phyloP scores from a whole-genome alignment of 139 green algal genomes.

The Asterochloris sp. region DNA sequence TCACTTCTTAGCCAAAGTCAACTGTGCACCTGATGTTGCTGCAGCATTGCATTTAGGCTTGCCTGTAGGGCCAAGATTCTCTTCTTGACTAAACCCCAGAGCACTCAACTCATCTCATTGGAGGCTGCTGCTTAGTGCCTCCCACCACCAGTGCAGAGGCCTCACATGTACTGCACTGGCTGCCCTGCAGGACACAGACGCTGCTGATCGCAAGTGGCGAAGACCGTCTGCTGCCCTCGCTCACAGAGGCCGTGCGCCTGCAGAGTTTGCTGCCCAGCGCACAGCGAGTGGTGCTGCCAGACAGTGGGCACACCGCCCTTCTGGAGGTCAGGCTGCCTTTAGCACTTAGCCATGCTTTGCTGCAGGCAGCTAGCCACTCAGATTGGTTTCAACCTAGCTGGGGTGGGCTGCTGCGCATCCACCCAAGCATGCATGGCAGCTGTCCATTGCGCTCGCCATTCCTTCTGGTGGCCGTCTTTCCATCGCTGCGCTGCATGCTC shows the following conservation, averaged over 20 bases:
- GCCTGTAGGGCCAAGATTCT: no score
- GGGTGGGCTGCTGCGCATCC: not conserved
- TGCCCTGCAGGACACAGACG: constrained; percentile 17
- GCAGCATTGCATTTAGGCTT: no score
- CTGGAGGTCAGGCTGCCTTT: constrained; percentile 36
- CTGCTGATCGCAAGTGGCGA: constrained; percentile 43
- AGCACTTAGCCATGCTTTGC: not conserved
- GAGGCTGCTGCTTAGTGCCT: not conserved
- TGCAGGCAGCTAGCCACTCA: not conserved
- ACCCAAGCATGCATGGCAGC: no score
- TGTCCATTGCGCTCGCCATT: no score
- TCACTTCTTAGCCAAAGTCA: no score
- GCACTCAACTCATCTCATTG: not conserved
- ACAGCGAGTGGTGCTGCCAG: constrained; percentile 46
- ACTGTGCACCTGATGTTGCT: no score
- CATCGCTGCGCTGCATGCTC: no score
- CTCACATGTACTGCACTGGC: not conserved
- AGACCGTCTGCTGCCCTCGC: constrained; percentile 59
- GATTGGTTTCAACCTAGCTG: not conserved
- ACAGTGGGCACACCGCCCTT: constrained; percentile 63
- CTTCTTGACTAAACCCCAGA: not conserved
- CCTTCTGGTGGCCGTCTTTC: no score
- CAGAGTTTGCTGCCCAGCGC: constrained; percentile 39
- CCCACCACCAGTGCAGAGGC: no score
- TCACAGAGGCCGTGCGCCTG: constrained; percentile 54